phyloP scores from a whole-genome alignment of 495 filamentous ascomycete genomes.

The Halenospora varia region DNA sequence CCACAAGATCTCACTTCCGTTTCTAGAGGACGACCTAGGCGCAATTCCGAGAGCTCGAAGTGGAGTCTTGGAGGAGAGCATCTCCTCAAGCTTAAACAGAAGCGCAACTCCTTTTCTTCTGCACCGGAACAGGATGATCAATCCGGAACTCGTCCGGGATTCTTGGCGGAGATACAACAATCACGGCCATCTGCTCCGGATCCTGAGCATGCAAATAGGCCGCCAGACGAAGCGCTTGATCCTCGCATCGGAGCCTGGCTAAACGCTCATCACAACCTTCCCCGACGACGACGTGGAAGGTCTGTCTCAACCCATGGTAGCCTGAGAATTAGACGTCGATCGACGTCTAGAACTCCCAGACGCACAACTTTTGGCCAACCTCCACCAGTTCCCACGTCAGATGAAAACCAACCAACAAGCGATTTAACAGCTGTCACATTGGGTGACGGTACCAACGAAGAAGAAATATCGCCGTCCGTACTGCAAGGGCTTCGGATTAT shows the following conservation, averaged over 20 bases:
- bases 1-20: conserved; percentile 1
- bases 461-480: conserved; percentile 1
- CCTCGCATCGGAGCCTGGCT: conserved; percentile 17
- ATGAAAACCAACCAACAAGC: conserved; percentile 6
- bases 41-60: conserved; percentile 25
- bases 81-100: neutral
- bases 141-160: neutral
- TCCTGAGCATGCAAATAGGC: neutral
- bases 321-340: conserved; percentile 19
- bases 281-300: conserved; percentile 5
- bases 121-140: neutral
- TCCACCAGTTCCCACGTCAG: conserved; percentile 1
- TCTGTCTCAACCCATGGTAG: conserved; percentile 24
- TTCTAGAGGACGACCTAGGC: conserved; percentile 9
- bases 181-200: neutral
- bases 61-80: conserved; percentile 15
- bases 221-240: neutral
- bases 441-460: no score
- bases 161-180: neutral
- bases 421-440: conserved; percentile 18
- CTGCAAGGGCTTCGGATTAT: neutral
- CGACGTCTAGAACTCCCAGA: conserved; percentile 7
- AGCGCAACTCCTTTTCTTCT: conserved; percentile 16
- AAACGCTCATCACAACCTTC: neutral
- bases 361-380: neutral